These are phyloP conservation scores for Grigorovia humatica DNA, from an alignment of 805 yeast genomes.

Conservation along the genomic window DNA sequence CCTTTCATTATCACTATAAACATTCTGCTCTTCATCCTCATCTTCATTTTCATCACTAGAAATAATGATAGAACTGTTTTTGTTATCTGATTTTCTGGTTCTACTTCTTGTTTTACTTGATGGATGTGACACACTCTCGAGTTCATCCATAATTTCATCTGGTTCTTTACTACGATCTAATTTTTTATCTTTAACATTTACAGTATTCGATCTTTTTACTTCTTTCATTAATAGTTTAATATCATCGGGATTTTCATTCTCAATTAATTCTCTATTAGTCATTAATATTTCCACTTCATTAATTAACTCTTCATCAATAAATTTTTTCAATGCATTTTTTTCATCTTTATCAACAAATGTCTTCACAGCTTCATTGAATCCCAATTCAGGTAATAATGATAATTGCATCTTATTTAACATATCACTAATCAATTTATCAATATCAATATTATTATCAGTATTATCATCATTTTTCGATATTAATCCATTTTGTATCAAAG, in stretches of 20 bases:
- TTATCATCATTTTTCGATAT: conserved; percentile 5
- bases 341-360: conserved; percentile 77
- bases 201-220: conserved; percentile 29
- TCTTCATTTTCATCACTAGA: conserved; percentile 4
- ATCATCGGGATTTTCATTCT: conserved; percentile 33
- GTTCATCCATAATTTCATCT: not conserved
- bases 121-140: too few species aligned
- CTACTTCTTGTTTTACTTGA: too few species aligned
- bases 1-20: conserved; percentile 4
- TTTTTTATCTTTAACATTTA: too few species aligned
- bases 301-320: conserved; percentile 45
- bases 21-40: not conserved
- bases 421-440: conserved; percentile 54
- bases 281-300: conserved; percentile 42
- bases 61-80: not conserved
- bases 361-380: conserved; percentile 62
- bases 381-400: conserved; percentile 61
- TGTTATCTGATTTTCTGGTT: too few species aligned
- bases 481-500: not conserved
- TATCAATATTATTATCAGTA: conserved; percentile 36
- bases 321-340: conserved; percentile 55
- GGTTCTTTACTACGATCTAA: not conserved
- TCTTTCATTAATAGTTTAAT: conserved; percentile 36
- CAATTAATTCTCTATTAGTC: conserved; percentile 31
- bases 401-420: conserved; percentile 54